Evolutionary conservation across 1,284 basidiomycete species (phyloP), one percentile per base, ranked within the genome.

Genomic region (Grifola frondosa): DNA sequence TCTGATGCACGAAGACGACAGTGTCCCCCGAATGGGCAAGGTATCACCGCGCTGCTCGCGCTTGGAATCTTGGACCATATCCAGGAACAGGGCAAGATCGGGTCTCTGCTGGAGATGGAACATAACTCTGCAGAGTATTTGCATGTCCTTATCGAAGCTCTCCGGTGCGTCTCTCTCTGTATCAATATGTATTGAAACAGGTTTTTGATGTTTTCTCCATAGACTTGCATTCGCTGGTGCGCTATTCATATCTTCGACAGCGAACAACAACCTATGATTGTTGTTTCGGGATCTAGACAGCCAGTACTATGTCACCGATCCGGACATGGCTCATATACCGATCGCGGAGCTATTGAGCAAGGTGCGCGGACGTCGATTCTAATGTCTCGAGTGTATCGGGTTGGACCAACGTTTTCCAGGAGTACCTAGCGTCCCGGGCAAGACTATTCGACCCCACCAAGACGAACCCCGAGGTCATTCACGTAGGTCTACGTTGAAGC

Each of bases 21-120:
- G 84, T 96, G 92, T 57, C 93, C 93, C 6, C 93, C 93, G 0
- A 97, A 96, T 61, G 93, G 95, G 12, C 94, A 97, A 79, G 95
- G 66, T 21, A 78, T 98, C n/a, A 93, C 92, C 2, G 91, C 95
- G 0, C 76, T 98, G 9, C 71, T 98, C 34, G 92, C 94, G 5
- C 75, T 98, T 7, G 96, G 95, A 1, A 92, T 99, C 43, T 70
- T 99, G 32, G 95, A 98, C 57, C 81, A 78, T 22, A 75, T 96
- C 17, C 86, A 96, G 65, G 78, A 79, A 39, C 77, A 84, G 58
- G 84, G 86, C 3, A 79, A 81, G 44, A 76, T 86, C 22, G 77
- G 75, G 44, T 76, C 88, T 15, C 67, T 97, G 1, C 64, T 84
- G 17, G 79, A 90, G 50, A 74, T 95, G 67, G 84, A 91, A 46